Evolutionary conservation across 78 protist genomes (phyloP), one percentile per base, ranked within the genome.

Genomic region (Pirum gemmata): DNA sequence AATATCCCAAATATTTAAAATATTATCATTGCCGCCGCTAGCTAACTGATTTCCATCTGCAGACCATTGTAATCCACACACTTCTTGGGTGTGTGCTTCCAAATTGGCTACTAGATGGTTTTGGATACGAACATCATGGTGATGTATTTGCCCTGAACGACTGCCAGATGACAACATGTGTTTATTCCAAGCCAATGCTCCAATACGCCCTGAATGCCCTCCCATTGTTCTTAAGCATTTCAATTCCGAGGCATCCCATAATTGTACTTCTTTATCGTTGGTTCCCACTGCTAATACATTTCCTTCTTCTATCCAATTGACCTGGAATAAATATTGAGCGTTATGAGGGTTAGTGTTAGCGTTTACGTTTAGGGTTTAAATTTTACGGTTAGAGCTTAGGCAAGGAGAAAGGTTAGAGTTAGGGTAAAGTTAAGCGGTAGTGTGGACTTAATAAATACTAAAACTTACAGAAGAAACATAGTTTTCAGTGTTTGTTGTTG

Each of bases 21-120:
- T 33, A 93, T 98, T 99, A 95, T 99, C 99, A 90, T 98, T 99
- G 84, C 99, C 99, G 5, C 99, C 99, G 1, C 96, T 91, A 75
- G 99, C 99, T 1, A 99, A 93, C 92, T 90, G 95, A 1, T 34
- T 29, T 73, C 99, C 99, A 90, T 95, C 95, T 18, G 93, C 93
- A 0, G 95, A 91, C 99, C 99, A 99, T 92, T 93, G 74, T 79
- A 99, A 93, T 25, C 99, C 99, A 89, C 99, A 98, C 26, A 98
- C 96, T 80, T 95, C 97, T 36, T 75, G 67, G 37, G 89, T 89
- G 40, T 90, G 77, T 2, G 91, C 84, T 41, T 89, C 41, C 5
- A 21, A 21, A 51, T 13, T 51, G 13, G 5, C 31, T 21, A 13
- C 13, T 79, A 73, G 61, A 93, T 94, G 98, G 41, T 92, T 33